These are phyloP conservation scores for Nothophytophthora sp. DNA, from an alignment of 352 stramenopile genomes.

Conservation along the genomic window DNA sequence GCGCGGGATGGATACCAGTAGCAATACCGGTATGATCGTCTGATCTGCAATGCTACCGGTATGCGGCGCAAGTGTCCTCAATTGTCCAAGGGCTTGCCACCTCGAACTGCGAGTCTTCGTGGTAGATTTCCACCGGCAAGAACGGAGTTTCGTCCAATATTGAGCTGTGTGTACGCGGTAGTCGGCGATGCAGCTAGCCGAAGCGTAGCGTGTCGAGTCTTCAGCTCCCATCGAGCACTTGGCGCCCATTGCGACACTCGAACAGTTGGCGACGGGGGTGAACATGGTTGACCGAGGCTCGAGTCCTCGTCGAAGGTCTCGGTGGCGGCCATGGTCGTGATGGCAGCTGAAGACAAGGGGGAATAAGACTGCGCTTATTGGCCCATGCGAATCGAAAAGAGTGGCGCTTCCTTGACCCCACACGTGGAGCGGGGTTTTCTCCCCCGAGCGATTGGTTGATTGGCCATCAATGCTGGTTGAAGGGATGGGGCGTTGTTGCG, in stretches of 20 bases:
- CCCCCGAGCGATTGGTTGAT: too few relatives aligned
- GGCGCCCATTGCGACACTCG: neutral
- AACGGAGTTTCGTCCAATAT: constrained; percentile 11
- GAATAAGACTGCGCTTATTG: too few relatives aligned
- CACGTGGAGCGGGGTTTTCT: too few relatives aligned
- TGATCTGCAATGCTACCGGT: too few relatives aligned
- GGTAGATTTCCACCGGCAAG: constrained; percentile 18
- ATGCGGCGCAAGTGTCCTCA: too few relatives aligned
- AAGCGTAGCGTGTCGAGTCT: constrained; percentile 17
- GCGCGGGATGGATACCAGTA: too few relatives aligned
- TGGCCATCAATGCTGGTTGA: too few relatives aligned
- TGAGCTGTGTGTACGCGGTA: neutral
- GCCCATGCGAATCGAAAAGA: too few relatives aligned
- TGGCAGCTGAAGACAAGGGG: neutral
- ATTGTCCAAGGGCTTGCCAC: too few relatives aligned
- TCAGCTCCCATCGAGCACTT: constrained; percentile 17
- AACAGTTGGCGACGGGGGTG: constrained; percentile 14
- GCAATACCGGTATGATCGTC: too few relatives aligned
- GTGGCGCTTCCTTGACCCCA: too few relatives aligned
- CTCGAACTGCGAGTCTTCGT: constrained; percentile 9
- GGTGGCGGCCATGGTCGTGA: constrained; percentile 8
- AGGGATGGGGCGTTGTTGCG: too few relatives aligned
- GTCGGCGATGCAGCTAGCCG: constrained; percentile 18
- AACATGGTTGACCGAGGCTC: constrained; percentile 21
- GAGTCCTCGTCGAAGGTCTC: constrained; percentile 16